Conservation (phyloP, 176 grass and related monocot species). For the Rhynchospora pubera region DNA sequence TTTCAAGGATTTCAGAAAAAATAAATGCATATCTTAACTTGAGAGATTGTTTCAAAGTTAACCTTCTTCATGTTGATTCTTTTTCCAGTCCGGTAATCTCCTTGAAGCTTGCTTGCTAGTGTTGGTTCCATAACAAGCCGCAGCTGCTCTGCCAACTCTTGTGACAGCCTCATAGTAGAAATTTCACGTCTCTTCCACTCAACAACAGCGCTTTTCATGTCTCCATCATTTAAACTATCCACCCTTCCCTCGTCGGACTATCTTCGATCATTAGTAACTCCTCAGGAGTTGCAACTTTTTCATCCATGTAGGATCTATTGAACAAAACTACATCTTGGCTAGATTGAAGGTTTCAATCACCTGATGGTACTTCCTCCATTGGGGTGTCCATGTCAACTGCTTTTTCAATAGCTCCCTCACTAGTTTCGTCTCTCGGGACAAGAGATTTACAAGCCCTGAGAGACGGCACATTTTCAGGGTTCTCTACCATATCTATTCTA, state of each 20-base stretch:
- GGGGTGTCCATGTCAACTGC: constrained; percentile 29
- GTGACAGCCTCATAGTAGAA: constrained; percentile 68
- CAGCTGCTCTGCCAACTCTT: constrained; percentile 89
- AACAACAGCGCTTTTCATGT: constrained; percentile 32
- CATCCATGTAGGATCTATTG: constrained; percentile 35
- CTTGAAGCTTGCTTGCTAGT: constrained; percentile 95
- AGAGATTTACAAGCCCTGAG: constrained; percentile 52
- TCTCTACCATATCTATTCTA: constrained; percentile 24
- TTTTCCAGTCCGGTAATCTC: constrained; percentile 99
- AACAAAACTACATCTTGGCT: constrained; percentile 53
- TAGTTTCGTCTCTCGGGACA: constrained; percentile 29
- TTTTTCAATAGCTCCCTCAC: constrained; percentile 28
- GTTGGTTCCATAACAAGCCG: constrained; percentile 93
- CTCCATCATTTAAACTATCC: constrained; percentile 29
- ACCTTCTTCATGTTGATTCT: constrained; percentile 99
- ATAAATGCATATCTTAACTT: background rate
- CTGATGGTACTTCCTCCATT: constrained; percentile 31
- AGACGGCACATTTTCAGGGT: constrained; percentile 43
- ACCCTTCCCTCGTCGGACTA: constrained; percentile 36
- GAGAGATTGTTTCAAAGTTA: background rate
- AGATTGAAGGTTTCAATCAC: constrained; percentile 22
- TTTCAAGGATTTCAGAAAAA: background rate
- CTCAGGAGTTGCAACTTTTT: constrained; percentile 29
- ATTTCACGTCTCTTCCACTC: constrained; percentile 75
- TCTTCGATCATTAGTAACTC: constrained; percentile 18